Conservation (phyloP, 805 yeast genomes). For the Candida palmyrensis region DNA sequence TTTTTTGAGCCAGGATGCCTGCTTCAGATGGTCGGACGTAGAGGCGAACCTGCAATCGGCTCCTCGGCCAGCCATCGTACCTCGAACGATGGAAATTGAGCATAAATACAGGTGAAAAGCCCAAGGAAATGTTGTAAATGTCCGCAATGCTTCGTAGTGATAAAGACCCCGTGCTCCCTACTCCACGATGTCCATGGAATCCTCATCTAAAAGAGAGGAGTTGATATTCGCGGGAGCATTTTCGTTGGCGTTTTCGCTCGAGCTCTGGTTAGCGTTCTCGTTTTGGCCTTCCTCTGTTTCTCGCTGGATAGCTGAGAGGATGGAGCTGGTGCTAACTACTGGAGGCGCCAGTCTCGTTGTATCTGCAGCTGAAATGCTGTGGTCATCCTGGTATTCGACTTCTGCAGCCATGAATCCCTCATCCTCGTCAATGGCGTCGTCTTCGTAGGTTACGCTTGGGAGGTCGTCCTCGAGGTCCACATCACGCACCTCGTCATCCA, state of each 20-base stretch:
- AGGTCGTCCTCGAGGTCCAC: slow-evolving; percentile 15
- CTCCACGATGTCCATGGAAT: slow-evolving; percentile 3
- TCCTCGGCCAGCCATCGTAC: too few relatives aligned
- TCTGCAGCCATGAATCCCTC: slow-evolving; percentile 46
- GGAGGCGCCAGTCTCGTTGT: not conserved
- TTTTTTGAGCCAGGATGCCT: too few relatives aligned
- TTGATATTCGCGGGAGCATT: too few relatives aligned
- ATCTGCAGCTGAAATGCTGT: slow-evolving; percentile 12
- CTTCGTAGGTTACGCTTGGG: slow-evolving; percentile 7
- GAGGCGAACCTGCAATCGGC: too few relatives aligned
- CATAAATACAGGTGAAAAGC: too few relatives aligned
- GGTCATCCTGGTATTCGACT: slow-evolving; percentile 41
- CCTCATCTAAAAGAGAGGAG: slow-evolving; percentile 5
- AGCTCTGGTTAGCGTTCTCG: slow-evolving; percentile 4
- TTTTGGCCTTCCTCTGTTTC: slow-evolving; percentile 1
- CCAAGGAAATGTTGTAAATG: too few relatives aligned
- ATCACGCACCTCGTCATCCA: slow-evolving; percentile 44
- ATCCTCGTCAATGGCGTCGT: slow-evolving; percentile 16
- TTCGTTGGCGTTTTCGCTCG: slow-evolving; percentile 4
- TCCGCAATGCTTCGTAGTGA: too few relatives aligned
- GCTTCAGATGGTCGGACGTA: too few relatives aligned
- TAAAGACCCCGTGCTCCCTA: too few relatives aligned
- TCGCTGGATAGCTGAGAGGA: slow-evolving; percentile 3
- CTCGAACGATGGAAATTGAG: too few relatives aligned
- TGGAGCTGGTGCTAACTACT: not conserved